Evolutionary conservation across 306 rosid genomes (phyloP).

Genomic region (Quercus robur): DNA sequence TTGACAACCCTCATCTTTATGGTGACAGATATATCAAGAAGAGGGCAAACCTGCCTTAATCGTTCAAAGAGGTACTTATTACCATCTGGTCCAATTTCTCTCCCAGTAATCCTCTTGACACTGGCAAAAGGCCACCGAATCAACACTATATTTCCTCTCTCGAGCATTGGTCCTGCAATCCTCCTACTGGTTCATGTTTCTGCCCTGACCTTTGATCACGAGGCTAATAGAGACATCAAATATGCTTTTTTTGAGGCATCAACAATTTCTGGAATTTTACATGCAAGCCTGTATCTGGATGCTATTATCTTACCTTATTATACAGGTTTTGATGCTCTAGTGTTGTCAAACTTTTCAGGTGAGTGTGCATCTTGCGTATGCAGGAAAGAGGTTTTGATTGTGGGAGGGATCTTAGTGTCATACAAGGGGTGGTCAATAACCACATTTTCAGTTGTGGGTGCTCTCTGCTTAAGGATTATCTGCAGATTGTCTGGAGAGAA

Average conservation of each 20-base stretch:
- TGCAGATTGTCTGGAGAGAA: conserved; percentile 40
- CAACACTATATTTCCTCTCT: conserved; percentile 64
- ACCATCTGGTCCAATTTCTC: conserved; percentile 82
- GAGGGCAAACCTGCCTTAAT: conserved; percentile 17
- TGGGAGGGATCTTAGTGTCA: conserved; percentile 63
- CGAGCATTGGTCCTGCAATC: conserved; percentile 70
- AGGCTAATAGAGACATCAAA: conserved; percentile 45
- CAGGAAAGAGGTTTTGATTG: conserved; percentile 56
- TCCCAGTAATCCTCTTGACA: conserved; percentile 65
- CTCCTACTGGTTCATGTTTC: conserved; percentile 71
- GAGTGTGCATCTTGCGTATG: conserved; percentile 83
- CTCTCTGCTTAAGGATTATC: conserved; percentile 57
- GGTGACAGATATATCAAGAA: conserved; percentile 39
- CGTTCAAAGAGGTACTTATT: conserved; percentile 43
- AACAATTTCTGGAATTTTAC: conserved; percentile 78
- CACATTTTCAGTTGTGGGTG: conserved; percentile 63
- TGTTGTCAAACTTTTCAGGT: conserved; percentile 62
- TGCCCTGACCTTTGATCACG: conserved; percentile 58
- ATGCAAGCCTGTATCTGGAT: conserved; percentile 77
- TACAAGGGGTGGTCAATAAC: conserved; percentile 85
- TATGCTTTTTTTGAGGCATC: conserved; percentile 71
- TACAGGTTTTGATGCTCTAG: conserved; percentile 73
- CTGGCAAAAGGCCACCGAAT: conserved; percentile 72
- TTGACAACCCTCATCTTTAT: conserved; percentile 54
- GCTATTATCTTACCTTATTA: conserved; percentile 72